Evolutionary conservation across 306 rosid genomes (phyloP), one percentile per base, ranked within the genome.

Genomic region (Arachis stenosperma): DNA sequence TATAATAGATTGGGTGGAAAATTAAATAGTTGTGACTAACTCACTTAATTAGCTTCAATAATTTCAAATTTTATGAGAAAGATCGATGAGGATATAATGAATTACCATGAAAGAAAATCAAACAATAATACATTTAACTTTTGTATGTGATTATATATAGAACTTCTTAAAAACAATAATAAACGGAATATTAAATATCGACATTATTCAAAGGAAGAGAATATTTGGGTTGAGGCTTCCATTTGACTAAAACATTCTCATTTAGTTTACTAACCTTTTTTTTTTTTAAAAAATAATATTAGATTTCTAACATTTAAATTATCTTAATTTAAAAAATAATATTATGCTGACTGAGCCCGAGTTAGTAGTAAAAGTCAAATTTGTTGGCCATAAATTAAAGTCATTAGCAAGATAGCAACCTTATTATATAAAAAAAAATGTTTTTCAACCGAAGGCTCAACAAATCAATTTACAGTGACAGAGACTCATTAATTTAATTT

Each of bases 191-290:
- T 9, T 57, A 39, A 27, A 55, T 27, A 57, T 29, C 1, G 43
- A 59, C 3, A 33, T 33, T 33, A 33, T 33, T 33, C 37, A 59
- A 10, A 27, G 9, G 43, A 27, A 9, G 9, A 12, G 8, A 65
- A 65, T 9, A 5, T 14, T 13, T 13, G 36, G 5, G 41, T 10
- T 50, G 41, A 33, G 48, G 60, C 72, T 36, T 17, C 46, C 3
- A 9, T 37, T 40, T 69, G 63, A 53, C 63, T 54, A 69, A 69
- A 53, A 13, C 44, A 37, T 33, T 50, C 29, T 36, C 55, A 56
- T 11, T 22, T 22, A 22, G 27, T 22, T 22, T 22, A 22, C 27
- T 22, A 22, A 22, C 27, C 27, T 22, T 22, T 22, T 22, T 22
- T 1, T 17, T 22, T 22, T 22, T 22, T 22, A 1, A 22, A 22